Conservation (phyloP, 2,329 filamentous ascomycete species). For the Daldinia eschscholtzii region DNA sequence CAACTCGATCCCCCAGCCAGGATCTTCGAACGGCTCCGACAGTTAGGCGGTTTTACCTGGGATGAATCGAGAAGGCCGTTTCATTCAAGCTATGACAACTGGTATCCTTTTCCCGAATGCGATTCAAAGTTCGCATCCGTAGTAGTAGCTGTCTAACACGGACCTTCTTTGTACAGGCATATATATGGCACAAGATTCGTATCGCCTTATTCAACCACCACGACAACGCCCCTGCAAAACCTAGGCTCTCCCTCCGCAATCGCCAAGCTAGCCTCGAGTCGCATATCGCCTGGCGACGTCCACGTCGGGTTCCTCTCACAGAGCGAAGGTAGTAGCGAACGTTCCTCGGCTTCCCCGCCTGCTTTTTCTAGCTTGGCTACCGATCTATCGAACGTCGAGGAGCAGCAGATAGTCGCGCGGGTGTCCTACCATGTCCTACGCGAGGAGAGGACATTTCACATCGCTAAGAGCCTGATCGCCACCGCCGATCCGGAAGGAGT, state of each 20-base stretch:
- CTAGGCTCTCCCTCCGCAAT: constrained; percentile 60
- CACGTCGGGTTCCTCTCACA: constrained; percentile 53
- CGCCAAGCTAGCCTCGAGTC: constrained; percentile 58
- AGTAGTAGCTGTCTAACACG: constrained; percentile 36
- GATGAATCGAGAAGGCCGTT: constrained; percentile 72
- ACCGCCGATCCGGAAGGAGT: constrained; percentile 78
- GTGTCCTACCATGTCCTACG: constrained; percentile 85
- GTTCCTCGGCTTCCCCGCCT: constrained; percentile 54
- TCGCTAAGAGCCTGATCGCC: constrained; percentile 78
- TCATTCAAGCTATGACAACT: constrained; percentile 87
- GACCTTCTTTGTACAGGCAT: constrained; percentile 63
- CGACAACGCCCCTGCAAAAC: constrained; percentile 61
- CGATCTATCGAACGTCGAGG: constrained; percentile 69
- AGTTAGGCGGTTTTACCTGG: constrained; percentile 82
- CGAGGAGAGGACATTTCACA: constrained; percentile 88
- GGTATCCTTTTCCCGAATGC: constrained; percentile 61
- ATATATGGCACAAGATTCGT: constrained; percentile 73
- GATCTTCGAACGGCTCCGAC: constrained; percentile 78
- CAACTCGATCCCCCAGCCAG: constrained; percentile 73
- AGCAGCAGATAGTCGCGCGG: constrained; percentile 78
- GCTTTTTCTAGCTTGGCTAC: constrained; percentile 54
- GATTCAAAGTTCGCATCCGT: constrained; percentile 29
- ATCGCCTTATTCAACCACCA: constrained; percentile 62
- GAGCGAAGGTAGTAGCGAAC: constrained; percentile 58
- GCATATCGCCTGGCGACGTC: constrained; percentile 60